Percentiles rank a stretch among this genome's conserved stretches.
Conservation (phyloP, 371 early-diverging fungal genomes). For the Mucor plumbeus region DNA sequence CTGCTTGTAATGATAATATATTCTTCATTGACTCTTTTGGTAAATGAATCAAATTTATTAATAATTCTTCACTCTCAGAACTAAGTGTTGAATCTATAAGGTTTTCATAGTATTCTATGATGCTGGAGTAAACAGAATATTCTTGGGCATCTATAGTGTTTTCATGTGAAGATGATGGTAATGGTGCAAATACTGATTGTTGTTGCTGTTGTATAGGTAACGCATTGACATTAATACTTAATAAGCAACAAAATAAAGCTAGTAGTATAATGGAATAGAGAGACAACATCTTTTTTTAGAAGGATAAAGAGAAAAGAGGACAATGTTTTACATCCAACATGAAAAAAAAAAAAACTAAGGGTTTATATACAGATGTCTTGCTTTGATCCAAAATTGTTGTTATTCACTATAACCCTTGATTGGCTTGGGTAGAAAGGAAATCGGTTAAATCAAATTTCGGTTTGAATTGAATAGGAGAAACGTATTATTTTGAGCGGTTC, state of each 20-base stretch:
- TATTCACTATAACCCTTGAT: neutral
- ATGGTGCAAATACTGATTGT: neutral
- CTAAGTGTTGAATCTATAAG: conserved; percentile 39
- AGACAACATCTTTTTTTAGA: neutral
- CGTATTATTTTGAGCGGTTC: neutral
- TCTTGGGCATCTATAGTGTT: conserved; percentile 6
- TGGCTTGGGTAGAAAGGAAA: conserved; percentile 10
- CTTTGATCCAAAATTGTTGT: neutral
- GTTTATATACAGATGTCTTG: conserved; percentile 3
- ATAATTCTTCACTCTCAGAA: conserved; percentile 38
- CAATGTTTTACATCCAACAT: neutral
- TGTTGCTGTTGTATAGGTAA: neutral
- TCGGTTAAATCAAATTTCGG: conserved; percentile 14
- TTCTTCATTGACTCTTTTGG: conserved; percentile 10
- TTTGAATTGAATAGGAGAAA: conserved; percentile 12
- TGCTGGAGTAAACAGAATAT: conserved; percentile 6
- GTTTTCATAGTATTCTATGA: conserved; percentile 34
- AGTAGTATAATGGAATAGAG: neutral
- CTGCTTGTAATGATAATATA: conserved; percentile 17
- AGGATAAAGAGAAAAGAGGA: neutral
- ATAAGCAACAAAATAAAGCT: neutral
- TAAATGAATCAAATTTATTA: conserved; percentile 36
- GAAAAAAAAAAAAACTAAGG: neutral
- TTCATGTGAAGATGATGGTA: neutral
- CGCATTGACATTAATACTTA: conserved; percentile 1